A percentile compares a stretch with the other conserved stretches of the same genome.
phyloP scores from a whole-genome alignment of 2,329 filamentous ascomycete genomes.

The Blumeria graminis region DNA sequence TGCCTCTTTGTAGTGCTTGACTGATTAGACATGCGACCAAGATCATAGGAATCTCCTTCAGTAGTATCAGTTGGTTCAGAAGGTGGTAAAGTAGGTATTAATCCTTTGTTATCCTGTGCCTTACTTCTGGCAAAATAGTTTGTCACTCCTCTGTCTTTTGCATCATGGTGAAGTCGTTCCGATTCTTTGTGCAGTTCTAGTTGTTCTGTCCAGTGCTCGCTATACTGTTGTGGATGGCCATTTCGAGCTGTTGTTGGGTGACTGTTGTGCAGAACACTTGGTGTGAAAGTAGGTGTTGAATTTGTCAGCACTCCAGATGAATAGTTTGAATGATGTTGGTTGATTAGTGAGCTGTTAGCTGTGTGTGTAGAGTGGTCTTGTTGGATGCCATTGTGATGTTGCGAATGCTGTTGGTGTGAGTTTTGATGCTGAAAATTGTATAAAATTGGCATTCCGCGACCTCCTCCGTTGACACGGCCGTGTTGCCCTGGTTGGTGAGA shows the following conservation, averaged over 20 bases:
- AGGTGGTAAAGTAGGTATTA: slow-evolving; percentile 23
- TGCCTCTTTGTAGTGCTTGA: slow-evolving; percentile 44
- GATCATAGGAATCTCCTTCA: slow-evolving; percentile 30
- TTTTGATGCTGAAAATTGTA: slow-evolving; percentile 44
- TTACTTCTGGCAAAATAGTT: slow-evolving; percentile 51
- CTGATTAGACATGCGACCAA: slow-evolving; percentile 35
- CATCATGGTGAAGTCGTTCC: slow-evolving; percentile 39
- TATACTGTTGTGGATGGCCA: slow-evolving; percentile 27
- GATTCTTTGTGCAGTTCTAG: slow-evolving; percentile 57
- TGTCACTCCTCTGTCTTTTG: slow-evolving; percentile 42
- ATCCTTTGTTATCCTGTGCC: slow-evolving; percentile 43
- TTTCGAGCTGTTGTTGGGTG: slow-evolving; percentile 24
- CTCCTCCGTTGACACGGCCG: slow-evolving; percentile 51
- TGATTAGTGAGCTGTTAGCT: slow-evolving; percentile 29
- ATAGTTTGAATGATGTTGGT: slow-evolving; percentile 32
- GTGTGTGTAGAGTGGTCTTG: slow-evolving; percentile 30
- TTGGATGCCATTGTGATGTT: slow-evolving; percentile 36
- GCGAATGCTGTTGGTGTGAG: slow-evolving; percentile 30
- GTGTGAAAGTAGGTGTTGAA: slow-evolving; percentile 31
- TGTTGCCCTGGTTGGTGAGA: slow-evolving; percentile 46
- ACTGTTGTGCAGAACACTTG: slow-evolving; percentile 31
- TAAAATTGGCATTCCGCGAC: slow-evolving; percentile 38
- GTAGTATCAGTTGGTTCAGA: slow-evolving; percentile 17
- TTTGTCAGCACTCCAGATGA: slow-evolving; percentile 39
- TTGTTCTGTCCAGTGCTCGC: slow-evolving; percentile 72